phyloP scores from a whole-genome alignment of 1,284 basidiomycete species.

The Coniferiporia sulphurascens region DNA sequence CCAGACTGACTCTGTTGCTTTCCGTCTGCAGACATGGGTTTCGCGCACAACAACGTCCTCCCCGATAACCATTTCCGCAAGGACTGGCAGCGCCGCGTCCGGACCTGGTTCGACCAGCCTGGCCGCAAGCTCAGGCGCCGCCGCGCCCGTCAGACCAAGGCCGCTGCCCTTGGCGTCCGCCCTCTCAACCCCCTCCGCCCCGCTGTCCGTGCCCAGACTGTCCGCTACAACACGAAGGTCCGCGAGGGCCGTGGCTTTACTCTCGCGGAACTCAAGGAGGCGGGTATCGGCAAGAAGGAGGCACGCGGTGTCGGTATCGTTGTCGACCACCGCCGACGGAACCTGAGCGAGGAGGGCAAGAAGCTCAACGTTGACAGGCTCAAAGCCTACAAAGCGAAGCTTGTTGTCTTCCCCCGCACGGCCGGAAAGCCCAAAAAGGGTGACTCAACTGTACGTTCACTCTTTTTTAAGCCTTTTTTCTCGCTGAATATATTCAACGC shows the following conservation, averaged over 20 bases:
- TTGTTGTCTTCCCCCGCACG: conserved; percentile 96
- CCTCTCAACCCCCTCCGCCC: conserved; percentile 92
- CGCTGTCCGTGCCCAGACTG: conserved; percentile 93
- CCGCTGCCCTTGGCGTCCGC: conserved; percentile 87
- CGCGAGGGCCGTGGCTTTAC: conserved; percentile 98
- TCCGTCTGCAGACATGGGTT: conserved; percentile 53
- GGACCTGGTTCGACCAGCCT: conserved; percentile 99
- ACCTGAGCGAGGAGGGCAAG: conserved; percentile 97
- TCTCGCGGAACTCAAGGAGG: conserved; percentile 91
- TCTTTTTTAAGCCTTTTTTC: not conserved
- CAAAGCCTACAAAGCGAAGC: conserved; percentile 85
- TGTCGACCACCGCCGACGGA: conserved; percentile 96
- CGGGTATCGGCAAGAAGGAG: conserved; percentile 93
- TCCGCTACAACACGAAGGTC: conserved; percentile 98
- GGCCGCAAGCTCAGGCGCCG: conserved; percentile 97
- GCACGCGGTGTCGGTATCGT: conserved; percentile 92
- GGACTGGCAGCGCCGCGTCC: conserved; percentile 94
- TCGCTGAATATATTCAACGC: not conserved
- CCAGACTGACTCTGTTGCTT: not conserved
- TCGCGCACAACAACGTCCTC: conserved; percentile 83
- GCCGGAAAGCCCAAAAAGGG: conserved; percentile 94
- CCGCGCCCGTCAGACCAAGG: conserved; percentile 89
- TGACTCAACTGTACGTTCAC: conserved; percentile 73
- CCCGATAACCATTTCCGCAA: conserved; percentile 97
- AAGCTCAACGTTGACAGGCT: conserved; percentile 93